Evolutionary conservation across 441 rosid genomes (phyloP), one percentile per base, ranked within the genome.

Genomic region (Mallotus repandus): DNA sequence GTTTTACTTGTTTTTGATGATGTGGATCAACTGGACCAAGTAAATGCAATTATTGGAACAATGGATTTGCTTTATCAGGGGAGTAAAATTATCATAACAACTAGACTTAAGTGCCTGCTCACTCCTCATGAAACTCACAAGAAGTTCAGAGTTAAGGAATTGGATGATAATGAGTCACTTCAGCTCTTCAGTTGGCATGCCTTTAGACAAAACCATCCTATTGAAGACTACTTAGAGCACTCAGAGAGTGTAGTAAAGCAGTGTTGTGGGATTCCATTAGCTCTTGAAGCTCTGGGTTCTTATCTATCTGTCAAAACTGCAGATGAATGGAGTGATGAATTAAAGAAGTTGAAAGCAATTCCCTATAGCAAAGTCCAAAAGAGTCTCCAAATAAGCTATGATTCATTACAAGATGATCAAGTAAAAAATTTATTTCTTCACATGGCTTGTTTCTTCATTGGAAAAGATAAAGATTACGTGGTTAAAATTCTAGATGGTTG

Each of bases 401-500:
- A 76, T 56, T 71, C 72, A 21, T 43, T 76, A 46, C 70, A 56
- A 45, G 76, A 67, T 16, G 79, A 61, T 75, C 66, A 57, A 7
- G 72, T 62, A 16, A 75, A 67, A 41, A 72, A 48, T 35, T 21
- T 79, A 22, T 75, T 79, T 66, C 67, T 75, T 54, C 67, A 82
- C 54, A 74, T 82, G 41, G 77, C 80, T 4, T 82, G 80, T 66
- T 82, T 82, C 58, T 82, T 76, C 16, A 65, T 64, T 13, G 78
- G 80, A 3, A 70, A 21, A 38, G 72, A 70, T 35, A 63, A 35
- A 19, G 63, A 74, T 70, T 41, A 12, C 73, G 80, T 71, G 11
- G 69, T 14, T 56, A 70, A 69, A 63, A 66, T 71, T 43, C 32
- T 79, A 4, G 69, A 79, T 12, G 76, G 79, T 13, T 71, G 74